These are phyloP conservation scores for Cicer yamashitae DNA, from an alignment of 306 rosid genomes.

Conservation along the genomic window DNA sequence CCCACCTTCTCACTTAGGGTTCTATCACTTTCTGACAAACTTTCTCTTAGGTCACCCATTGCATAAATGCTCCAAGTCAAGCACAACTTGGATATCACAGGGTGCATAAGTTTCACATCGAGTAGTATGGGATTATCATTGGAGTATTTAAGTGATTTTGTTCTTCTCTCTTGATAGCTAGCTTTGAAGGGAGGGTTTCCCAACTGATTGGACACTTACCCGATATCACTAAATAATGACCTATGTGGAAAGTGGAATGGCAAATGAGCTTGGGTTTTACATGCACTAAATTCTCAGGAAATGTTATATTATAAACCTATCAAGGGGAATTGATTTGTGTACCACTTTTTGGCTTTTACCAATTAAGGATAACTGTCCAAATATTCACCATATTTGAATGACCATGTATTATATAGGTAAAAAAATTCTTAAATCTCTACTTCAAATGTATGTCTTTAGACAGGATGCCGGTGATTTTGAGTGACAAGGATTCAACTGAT, in stretches of 20 bases:
- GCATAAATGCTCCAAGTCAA: too few relatives aligned
- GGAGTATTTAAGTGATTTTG: too few relatives aligned
- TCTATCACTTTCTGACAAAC: too few relatives aligned
- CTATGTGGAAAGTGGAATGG: background rate
- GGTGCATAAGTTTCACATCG: too few relatives aligned
- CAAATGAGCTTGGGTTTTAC: background rate
- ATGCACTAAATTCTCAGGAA: background rate
- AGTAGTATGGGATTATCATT: too few relatives aligned
- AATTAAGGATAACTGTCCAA: conserved; percentile 15
- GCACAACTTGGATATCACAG: too few relatives aligned
- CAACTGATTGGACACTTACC: too few relatives aligned
- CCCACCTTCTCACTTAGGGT: too few relatives aligned
- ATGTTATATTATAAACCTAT: background rate
- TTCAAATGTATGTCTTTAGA: conserved; percentile 54
- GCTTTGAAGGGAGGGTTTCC: too few relatives aligned
- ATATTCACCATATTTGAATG: conserved; percentile 38
- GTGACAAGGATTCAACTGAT: conserved; percentile 73
- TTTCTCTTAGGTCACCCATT: too few relatives aligned
- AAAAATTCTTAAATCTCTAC: conserved; percentile 19
- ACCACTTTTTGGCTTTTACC: background rate
- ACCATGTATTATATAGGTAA: conserved; percentile 21
- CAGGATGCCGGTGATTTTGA: conserved; percentile 93
- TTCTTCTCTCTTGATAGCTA: too few relatives aligned
- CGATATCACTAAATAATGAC: background rate
- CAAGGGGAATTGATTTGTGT: background rate